Base-by-base conservation (phyloP, 176 grass and related monocot species). In the Oryza meridionalis region DNA sequence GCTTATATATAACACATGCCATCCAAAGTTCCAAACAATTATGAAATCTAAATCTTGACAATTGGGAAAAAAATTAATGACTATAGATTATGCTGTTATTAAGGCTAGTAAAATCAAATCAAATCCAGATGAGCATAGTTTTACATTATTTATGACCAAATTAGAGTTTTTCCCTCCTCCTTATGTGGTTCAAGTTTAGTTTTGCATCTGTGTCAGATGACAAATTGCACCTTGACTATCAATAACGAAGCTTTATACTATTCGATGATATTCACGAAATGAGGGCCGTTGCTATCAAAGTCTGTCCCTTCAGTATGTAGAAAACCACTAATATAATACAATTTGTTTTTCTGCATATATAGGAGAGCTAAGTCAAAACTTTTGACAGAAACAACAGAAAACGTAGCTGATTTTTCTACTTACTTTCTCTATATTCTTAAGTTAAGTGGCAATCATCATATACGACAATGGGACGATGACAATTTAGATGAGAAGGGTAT, bases 361-460 rank as follows among this genome's bases (percentile, higher is more conserved):
- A 43, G 42, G 50, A 10, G 78, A 87, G 89, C 49, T n/a, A 51
- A 53, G 27, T 69, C 65, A 38, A 38, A 80, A 69, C 22, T 37
- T 29, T 73, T 15, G 26, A 17, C 37, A 25, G 11, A 26, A 72
- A 72, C 17, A 70, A 1, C 6, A 72, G 1, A 44, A 26, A 40
- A n/a, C n/a, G 17, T 26, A 62, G n/a, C 58, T 5, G 2, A 29
- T 6, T 32, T 40, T 9, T 37, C 26, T 6, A 33, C 2, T 38
- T 69, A 53, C 42, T 22, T 37, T 26, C 2, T 72, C 4, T 11
- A 42, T 4, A 24, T 72, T 68, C 2, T 64, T 27, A 51, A 76
- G 12, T 21, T 33, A 74, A 29, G 33, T 25, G 61, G 24, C 26
- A 45, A 72, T 7, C 63, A 63, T 14, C 50, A 9, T 8, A 12